A percentile compares a stretch with the other conserved stretches of the same genome.
These are phyloP conservation scores for Calonectria hawksworthii DNA, from an alignment of 2,329 filamentous ascomycete genomes.

Conservation along the genomic window DNA sequence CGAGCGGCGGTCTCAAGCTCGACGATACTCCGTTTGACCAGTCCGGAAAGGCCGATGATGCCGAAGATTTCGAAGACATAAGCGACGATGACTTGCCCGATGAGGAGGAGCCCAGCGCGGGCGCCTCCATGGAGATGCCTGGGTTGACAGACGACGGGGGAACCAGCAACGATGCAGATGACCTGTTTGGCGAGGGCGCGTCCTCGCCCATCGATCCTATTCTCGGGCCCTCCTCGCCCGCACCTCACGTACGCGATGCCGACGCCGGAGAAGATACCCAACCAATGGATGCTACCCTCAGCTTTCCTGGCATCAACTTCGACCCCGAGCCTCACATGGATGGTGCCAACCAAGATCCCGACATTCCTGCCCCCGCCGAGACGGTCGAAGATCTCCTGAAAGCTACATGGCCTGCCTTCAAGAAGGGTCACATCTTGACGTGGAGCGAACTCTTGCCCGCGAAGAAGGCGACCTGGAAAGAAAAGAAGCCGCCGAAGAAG, in stretches of 20 bases:
- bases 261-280: constrained; percentile 54
- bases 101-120: constrained; percentile 72
- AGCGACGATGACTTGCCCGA: constrained; percentile 92
- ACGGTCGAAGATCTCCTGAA: constrained; percentile 82
- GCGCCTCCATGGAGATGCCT: constrained; percentile 62
- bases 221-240: constrained; percentile 60
- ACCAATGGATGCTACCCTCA: constrained; percentile 48
- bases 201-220: constrained; percentile 63
- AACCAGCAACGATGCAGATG: constrained; percentile 73
- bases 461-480: constrained; percentile 82
- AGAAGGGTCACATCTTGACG: constrained; percentile 79
- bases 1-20: constrained; percentile 57
- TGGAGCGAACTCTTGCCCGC: constrained; percentile 89
- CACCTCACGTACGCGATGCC: constrained; percentile 57
- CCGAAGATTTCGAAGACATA: constrained; percentile 91
- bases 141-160: constrained; percentile 72
- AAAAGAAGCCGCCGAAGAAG: constrained; percentile 83
- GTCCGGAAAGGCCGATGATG: constrained; percentile 90
- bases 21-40: constrained; percentile 68
- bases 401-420: constrained; percentile 85
- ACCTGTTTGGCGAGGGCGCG: constrained; percentile 77
- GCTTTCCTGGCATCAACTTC: constrained; percentile 62
- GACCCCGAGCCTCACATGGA: constrained; percentile 60
- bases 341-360: constrained; percentile 70
- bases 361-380: constrained; percentile 78